Evolutionary conservation across 2,329 filamentous ascomycete genomes (phyloP).

Genomic region (Fusarium haematococcum): DNA sequence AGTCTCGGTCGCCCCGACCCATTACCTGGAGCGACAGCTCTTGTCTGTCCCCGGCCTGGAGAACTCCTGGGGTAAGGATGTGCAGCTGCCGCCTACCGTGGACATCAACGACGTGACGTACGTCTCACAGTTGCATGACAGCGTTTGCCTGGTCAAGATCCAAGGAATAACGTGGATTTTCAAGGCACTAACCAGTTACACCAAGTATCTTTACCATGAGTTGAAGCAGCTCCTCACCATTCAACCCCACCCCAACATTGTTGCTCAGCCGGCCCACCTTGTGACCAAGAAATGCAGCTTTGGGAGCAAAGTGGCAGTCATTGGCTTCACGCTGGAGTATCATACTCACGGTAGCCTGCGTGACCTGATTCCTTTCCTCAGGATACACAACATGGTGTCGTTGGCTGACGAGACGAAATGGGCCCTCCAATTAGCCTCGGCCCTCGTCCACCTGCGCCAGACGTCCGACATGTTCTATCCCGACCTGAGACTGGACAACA

Average conservation of each 20-base stretch:
- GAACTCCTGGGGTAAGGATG: conserved; percentile 56
- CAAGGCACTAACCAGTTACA: conserved; percentile 68
- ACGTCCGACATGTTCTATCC: conserved; percentile 64
- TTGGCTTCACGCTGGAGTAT: conserved; percentile 68
- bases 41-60: conserved; percentile 57
- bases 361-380: conserved; percentile 64
- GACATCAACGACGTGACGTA: conserved; percentile 64
- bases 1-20: conserved; percentile 61
- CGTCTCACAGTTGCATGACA: conserved; percentile 68
- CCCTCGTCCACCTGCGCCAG: conserved; percentile 62
- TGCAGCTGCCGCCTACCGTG: conserved; percentile 58
- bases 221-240: conserved; percentile 66
- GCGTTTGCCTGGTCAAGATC: conserved; percentile 66
- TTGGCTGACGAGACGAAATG: conserved; percentile 62
- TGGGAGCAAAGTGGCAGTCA: conserved; percentile 65
- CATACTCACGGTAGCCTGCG: conserved; percentile 67
- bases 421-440: conserved; percentile 64
- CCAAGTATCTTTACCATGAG: conserved; percentile 73
- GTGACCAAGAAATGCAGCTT: conserved; percentile 68
- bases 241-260: conserved; percentile 64
- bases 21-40: conserved; percentile 66
- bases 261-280: conserved; percentile 63
- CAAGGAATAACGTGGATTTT: conserved; percentile 61
- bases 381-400: conserved; percentile 58
- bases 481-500: conserved; percentile 70